Percentiles rank a stretch among this genome's conserved stretches.
Conservation (phyloP, 495 filamentous ascomycete genomes). For the Talaromyces trachyspermus region DNA sequence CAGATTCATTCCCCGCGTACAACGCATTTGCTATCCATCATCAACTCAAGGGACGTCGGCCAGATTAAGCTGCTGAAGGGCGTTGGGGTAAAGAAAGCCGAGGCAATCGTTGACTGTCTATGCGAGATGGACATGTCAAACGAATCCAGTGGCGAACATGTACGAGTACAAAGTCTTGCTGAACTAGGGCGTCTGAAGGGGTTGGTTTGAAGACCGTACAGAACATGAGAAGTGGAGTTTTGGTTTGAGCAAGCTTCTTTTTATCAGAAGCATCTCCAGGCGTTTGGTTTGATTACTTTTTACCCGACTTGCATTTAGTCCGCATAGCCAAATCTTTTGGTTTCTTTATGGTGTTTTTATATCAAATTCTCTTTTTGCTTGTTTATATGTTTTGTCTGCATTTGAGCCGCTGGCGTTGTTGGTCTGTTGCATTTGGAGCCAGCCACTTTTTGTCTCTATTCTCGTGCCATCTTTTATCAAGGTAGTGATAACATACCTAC, state of each 20-base stretch:
- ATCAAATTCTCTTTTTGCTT: background rate
- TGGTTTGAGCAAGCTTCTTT: slow-evolving; percentile 21
- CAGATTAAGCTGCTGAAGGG: slow-evolving; percentile 63
- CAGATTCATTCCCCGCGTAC: slow-evolving; percentile 56
- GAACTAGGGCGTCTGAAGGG: slow-evolving; percentile 44
- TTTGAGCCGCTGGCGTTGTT: slow-evolving; percentile 3
- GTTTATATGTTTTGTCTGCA: slow-evolving; percentile 2
- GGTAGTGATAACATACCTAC: too few relatives aligned
- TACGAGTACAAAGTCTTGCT: slow-evolving; percentile 33
- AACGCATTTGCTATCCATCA: slow-evolving; percentile 63
- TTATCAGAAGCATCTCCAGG: too few relatives aligned
- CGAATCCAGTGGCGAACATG: slow-evolving; percentile 9
- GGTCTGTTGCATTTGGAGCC: background rate
- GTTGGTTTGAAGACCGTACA: slow-evolving; percentile 46
- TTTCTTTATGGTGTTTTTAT: slow-evolving; percentile 8
- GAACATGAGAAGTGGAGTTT: slow-evolving; percentile 45
- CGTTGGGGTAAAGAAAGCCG: slow-evolving; percentile 48
- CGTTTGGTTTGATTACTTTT: too few relatives aligned
- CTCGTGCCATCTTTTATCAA: too few relatives aligned
- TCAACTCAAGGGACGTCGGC: slow-evolving; percentile 75
- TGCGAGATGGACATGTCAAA: slow-evolving; percentile 38
- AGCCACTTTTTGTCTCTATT: too few relatives aligned
- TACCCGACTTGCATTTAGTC: too few relatives aligned
- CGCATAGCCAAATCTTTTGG: too few relatives aligned
- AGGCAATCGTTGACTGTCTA: slow-evolving; percentile 46